These are phyloP conservation scores for Raffaelea ambrosiae DNA, from an alignment of 2,329 filamentous ascomycete genomes.

Conservation along the genomic window DNA sequence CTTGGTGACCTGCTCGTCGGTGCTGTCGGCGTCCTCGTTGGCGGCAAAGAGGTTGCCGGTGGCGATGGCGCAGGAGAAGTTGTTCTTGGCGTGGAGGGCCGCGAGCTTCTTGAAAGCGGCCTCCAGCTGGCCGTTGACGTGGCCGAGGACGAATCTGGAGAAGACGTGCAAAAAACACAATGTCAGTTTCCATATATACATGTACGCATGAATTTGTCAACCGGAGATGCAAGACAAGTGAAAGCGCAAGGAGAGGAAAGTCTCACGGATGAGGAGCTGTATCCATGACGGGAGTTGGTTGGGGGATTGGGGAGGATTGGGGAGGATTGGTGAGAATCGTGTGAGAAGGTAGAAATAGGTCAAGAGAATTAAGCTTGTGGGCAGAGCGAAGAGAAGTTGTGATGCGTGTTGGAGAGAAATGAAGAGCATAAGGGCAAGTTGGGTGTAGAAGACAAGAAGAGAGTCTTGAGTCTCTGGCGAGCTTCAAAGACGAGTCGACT, in stretches of 20 bases:
- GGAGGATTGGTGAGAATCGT: not conserved
- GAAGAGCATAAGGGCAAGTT: not conserved
- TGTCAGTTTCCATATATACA: too few relatives aligned
- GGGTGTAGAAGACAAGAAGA: too few relatives aligned
- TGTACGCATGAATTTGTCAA: too few relatives aligned
- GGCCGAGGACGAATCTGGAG: constrained; percentile 68
- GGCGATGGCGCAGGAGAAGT: constrained; percentile 77
- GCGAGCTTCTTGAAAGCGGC: constrained; percentile 72
- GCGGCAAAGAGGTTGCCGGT: constrained; percentile 73
- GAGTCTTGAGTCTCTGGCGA: not conserved
- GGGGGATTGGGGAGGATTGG: too few relatives aligned
- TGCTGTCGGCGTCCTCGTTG: constrained; percentile 33
- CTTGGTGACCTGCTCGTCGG: constrained; percentile 45
- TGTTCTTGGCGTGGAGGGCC: constrained; percentile 76
- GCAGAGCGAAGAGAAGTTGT: not conserved
- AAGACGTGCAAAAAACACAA: not conserved
- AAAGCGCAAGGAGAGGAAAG: too few relatives aligned
- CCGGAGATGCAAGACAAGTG: too few relatives aligned
- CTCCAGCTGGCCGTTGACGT: constrained; percentile 69
- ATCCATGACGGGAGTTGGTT: not conserved
- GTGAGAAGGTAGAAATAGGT: not conserved
- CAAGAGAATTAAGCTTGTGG: not conserved
- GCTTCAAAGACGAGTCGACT: not conserved
- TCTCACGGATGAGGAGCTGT: constrained; percentile 7
- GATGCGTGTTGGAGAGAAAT: not conserved